Evolutionary conservation across 805 yeast genomes (phyloP).

Genomic region (Zygoascus tannicola): DNA sequence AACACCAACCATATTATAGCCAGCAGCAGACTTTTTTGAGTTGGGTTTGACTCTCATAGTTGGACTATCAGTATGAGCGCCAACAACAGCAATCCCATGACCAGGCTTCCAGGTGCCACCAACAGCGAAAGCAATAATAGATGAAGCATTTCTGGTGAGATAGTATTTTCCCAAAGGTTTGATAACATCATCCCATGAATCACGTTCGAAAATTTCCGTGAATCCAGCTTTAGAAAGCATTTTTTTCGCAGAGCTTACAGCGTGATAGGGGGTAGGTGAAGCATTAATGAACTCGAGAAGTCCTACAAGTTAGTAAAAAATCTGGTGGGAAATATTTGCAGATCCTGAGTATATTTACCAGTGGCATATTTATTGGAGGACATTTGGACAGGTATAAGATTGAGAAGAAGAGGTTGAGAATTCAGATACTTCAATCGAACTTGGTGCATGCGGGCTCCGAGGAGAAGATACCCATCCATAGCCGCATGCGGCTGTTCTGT

Average conservation of each 20-base stretch:
- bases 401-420: no score
- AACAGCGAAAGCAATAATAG: conserved; percentile 77
- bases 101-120: conserved; percentile 69
- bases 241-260: conserved; percentile 57
- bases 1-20: conserved; percentile 82
- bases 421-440: no score
- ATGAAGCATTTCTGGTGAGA: conserved; percentile 84
- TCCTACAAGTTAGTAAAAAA: conserved; percentile 29
- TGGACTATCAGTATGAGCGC: conserved; percentile 96
- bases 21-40: conserved; percentile 49
- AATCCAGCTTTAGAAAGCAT: conserved; percentile 56
- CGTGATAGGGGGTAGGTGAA: conserved; percentile 94
- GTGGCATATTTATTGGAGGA: conserved; percentile 12
- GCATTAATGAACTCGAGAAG: conserved; percentile 70
- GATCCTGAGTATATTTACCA: conserved; percentile 6
- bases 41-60: conserved; percentile 83
- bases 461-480: no score
- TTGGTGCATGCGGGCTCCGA: no score
- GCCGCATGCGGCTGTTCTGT: no score
- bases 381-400: no score
- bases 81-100: conserved; percentile 77
- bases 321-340: not conserved
- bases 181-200: conserved; percentile 53
- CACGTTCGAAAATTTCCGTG: conserved; percentile 60
- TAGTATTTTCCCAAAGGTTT: conserved; percentile 57